These are phyloP conservation scores for Huntiella abstrusa DNA, from an alignment of 2,329 filamentous ascomycete genomes.

Conservation along the genomic window DNA sequence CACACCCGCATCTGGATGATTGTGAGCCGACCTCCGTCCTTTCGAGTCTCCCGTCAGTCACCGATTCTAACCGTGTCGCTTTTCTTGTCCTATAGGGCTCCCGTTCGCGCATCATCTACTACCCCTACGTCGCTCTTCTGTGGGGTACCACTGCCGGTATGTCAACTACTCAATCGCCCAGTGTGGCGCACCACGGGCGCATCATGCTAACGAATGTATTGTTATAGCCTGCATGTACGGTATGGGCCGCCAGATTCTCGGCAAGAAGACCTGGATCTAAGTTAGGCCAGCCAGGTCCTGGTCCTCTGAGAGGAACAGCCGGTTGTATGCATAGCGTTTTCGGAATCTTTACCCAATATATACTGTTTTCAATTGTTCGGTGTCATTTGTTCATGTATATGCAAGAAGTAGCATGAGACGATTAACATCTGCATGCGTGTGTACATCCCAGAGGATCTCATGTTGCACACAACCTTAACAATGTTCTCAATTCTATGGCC, in stretches of 20 bases:
- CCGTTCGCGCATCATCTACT: slow-evolving; percentile 44
- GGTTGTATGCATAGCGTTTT: not conserved
- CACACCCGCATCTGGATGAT: slow-evolving; percentile 60
- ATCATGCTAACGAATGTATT: slow-evolving; percentile 12
- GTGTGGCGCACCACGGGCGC: not conserved
- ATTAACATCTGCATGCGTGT: too few species aligned
- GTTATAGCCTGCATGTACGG: slow-evolving; percentile 44
- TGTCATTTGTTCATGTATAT: not conserved
- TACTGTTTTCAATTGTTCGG: not conserved
- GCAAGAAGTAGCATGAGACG: not conserved
- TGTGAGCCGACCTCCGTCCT: slow-evolving; percentile 29
- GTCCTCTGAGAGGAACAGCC: not conserved
- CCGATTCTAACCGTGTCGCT: not conserved
- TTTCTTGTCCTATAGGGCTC: slow-evolving; percentile 29
- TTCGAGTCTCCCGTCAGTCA: slow-evolving; percentile 15
- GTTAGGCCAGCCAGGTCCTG: not conserved
- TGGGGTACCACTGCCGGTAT: slow-evolving; percentile 44
- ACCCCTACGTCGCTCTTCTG: slow-evolving; percentile 48
- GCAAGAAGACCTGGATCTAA: slow-evolving; percentile 63
- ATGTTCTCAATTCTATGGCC: too few species aligned
- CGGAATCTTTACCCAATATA: not conserved
- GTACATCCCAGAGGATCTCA: too few species aligned
- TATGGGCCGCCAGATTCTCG: slow-evolving; percentile 52
- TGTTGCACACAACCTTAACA: too few species aligned
- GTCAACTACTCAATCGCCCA: slow-evolving; percentile 17